Conservation (phyloP, 805 yeast species). For the Teunomyces stri region DNA sequence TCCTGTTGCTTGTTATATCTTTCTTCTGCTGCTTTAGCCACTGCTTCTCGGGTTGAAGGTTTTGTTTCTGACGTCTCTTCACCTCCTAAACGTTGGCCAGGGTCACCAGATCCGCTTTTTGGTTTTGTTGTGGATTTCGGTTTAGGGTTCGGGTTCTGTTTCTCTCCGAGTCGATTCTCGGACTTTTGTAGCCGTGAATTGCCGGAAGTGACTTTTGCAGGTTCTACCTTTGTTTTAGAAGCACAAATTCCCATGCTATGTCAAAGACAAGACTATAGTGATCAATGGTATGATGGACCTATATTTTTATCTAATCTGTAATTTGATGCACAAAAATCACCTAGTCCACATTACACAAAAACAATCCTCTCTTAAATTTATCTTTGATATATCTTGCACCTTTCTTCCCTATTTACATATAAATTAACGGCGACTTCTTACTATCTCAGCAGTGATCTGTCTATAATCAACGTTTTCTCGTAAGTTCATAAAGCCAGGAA, state of each 20-base stretch:
- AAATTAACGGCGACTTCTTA: conserved; percentile 5
- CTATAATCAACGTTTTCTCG: conserved; percentile 28
- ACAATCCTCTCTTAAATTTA: not conserved
- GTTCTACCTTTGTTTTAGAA: conserved; percentile 13
- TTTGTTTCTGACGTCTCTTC: not conserved
- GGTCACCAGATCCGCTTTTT: not conserved
- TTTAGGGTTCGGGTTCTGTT: not conserved
- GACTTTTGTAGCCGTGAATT: not conserved
- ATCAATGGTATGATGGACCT: not conserved
- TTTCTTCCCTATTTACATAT: not conserved
- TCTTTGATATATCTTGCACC: not conserved
- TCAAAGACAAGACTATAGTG: too few relatives aligned
- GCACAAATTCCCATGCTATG: conserved; percentile 24
- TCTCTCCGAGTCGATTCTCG: not conserved
- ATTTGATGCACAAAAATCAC: not conserved
- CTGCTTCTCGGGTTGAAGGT: conserved; percentile 24
- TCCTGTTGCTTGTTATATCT: conserved; percentile 30
- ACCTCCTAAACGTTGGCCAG: not conserved
- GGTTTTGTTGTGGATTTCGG: not conserved
- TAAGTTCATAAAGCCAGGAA: conserved; percentile 26
- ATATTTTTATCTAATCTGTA: not conserved
- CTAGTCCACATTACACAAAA: not conserved
- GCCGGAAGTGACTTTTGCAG: not conserved
- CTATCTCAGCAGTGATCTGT: conserved; percentile 16
- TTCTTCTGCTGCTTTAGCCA: conserved; percentile 40